Base-by-base conservation (phyloP, 768 basidiomycete genomes). In the Boletus sp. region DNA sequence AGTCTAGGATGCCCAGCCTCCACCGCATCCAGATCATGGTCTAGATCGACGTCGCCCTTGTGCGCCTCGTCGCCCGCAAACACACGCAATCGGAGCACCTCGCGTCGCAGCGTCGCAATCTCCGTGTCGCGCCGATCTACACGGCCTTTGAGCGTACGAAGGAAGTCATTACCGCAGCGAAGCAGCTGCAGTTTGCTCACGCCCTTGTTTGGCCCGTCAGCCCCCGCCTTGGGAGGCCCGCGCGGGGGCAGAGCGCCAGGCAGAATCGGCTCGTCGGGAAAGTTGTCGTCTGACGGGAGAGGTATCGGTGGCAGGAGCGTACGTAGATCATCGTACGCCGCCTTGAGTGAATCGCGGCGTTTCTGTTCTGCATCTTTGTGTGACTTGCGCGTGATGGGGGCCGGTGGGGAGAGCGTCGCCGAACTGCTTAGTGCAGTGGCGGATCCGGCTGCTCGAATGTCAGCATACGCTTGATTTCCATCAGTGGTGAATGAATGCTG, bases 301-400 rank as follows among this genome's bases (percentile, higher is more conserved):
- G 92, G 89, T 64, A 97, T 91, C 7, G 92, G 91, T 1, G 97
- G 97, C 1, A 99, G 80, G 15, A 98, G 78, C 17, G 77, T 71
- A 15, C 92, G 88, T 11, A 94, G 78, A 52, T 92, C 90, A 64
- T 94, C 91, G 65, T 89, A 98, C 5, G 94, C 93, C 15, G 90
- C 87, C 76, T 98, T 99, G 57, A 98, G 84, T 44, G 92, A 94
- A 73, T 99, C 96, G 9, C 97, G 86, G 45, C 97, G 89, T 70
- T 95, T 94, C 71, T 99, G 97, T 73, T 99, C 97, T 6, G 97
- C 97, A 12, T 87, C 91, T 74, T 98, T 98, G 74, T 99, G 92
- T 7, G 91, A 91, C 30, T 87, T 87, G 71, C 92, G 92, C 57
- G 84, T 82, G 47, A 81, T 72, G 36, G 78, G 79, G 30, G 73